phyloP scores from a whole-genome alignment of 306 rosid species.

The Cicer bijugum region DNA sequence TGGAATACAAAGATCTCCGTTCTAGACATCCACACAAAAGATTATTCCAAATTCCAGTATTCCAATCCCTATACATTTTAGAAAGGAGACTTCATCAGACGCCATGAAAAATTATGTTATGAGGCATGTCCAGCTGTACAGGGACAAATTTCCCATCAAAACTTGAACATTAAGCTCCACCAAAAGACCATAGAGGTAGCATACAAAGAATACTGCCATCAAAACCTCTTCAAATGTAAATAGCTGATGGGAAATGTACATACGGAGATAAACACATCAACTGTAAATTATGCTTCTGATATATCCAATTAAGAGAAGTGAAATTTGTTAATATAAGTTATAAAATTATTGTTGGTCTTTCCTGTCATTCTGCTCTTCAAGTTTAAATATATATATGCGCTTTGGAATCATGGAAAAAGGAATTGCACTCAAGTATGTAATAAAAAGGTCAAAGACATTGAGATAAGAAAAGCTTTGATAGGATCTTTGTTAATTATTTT shows the following conservation, averaged over 20 bases:
- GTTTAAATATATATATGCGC: slow-evolving; percentile 13
- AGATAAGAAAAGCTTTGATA: slow-evolving; percentile 8
- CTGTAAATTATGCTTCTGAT: slow-evolving; percentile 20
- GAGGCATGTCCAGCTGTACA: slow-evolving; percentile 5
- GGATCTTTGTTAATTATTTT: slow-evolving; percentile 24
- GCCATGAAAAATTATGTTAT: slow-evolving; percentile 19
- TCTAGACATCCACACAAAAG: neutral
- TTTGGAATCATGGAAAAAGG: slow-evolving; percentile 27
- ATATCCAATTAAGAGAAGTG: slow-evolving; percentile 19
- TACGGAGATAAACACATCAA: neutral
- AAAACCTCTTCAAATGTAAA: slow-evolving; percentile 13
- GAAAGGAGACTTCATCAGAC: slow-evolving; percentile 18
- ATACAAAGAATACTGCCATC: neutral
- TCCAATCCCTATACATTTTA: neutral
- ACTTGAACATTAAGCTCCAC: neutral
- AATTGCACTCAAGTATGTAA: slow-evolving; percentile 20
- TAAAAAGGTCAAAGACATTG: slow-evolving; percentile 30
- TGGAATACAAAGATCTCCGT: neutral
- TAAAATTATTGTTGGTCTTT: slow-evolving; percentile 32
- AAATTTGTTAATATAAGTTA: slow-evolving; percentile 3
- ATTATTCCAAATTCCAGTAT: neutral
- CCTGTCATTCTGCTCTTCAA: slow-evolving; percentile 30
- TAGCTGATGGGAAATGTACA: slow-evolving; percentile 21
- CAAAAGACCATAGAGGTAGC: slow-evolving; percentile 23
- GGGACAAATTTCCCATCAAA: slow-evolving; percentile 33